Conservation (phyloP, 2,329 filamentous ascomycete genomes). For the Gyromitra esculenta region DNA sequence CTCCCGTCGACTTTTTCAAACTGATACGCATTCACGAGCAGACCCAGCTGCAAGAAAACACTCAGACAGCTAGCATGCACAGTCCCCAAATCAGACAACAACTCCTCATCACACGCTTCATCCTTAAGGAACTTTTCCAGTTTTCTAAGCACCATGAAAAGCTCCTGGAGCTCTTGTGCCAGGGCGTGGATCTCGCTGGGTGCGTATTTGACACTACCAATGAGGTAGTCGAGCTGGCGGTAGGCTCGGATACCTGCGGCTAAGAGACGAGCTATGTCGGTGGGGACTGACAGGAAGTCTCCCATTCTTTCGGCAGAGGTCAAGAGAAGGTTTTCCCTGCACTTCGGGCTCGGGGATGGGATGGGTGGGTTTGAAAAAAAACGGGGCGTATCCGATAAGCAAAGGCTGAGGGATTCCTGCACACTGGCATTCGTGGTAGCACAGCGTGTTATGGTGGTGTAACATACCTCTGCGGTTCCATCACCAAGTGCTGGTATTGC, state of each 20-base stretch:
- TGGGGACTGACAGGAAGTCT: conserved; percentile 58
- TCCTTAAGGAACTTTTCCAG: conserved; percentile 47
- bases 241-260: conserved; percentile 57
- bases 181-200: conserved; percentile 48
- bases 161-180: neutral
- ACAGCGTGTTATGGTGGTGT: too few relatives aligned
- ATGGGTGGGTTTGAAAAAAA: neutral
- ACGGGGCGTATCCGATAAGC: too few relatives aligned
- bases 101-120: conserved; percentile 52
- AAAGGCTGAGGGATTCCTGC: too few relatives aligned
- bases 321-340: too few relatives aligned
- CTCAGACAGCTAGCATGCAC: conserved; percentile 52
- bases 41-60: conserved; percentile 41
- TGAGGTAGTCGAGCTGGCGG: conserved; percentile 55
- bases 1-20: conserved; percentile 34
- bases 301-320: conserved; percentile 19
- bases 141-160: neutral
- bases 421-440: too few relatives aligned
- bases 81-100: conserved; percentile 53
- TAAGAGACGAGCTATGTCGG: conserved; percentile 59
- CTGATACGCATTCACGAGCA: conserved; percentile 49
- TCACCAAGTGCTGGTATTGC: too few relatives aligned
- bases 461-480: too few relatives aligned
- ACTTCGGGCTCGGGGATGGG: neutral
- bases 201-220: conserved; percentile 55